Percentiles rank a stretch among this genome's conserved stretches.
Evolutionary conservation across 2,329 filamentous ascomycete species (phyloP).

Genomic region (Pyrenophora teres): DNA sequence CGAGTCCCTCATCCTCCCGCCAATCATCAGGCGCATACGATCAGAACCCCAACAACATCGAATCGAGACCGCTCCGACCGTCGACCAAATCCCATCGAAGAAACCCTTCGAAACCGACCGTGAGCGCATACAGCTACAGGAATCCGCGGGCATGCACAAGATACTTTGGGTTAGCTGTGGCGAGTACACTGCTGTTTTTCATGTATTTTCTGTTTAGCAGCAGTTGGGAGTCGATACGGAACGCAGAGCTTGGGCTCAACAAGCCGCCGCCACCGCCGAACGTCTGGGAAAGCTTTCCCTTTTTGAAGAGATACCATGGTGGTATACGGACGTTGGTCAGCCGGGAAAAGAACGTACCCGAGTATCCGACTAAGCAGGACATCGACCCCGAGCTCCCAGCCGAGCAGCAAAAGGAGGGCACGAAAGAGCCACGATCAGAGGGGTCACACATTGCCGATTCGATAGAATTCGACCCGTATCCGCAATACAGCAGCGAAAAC

Average conservation of each 20-base stretch:
- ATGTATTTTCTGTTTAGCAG: constrained; percentile 75
- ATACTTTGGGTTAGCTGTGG: constrained; percentile 75
- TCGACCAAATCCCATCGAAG: constrained; percentile 20
- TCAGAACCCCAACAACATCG: constrained; percentile 38
- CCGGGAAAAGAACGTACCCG: constrained; percentile 69
- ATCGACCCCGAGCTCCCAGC: constrained; percentile 46
- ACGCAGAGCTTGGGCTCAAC: constrained; percentile 61
- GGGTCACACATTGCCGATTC: constrained; percentile 35
- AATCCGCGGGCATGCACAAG: constrained; percentile 75
- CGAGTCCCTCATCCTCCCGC: constrained; percentile 60
- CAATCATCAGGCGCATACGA: constrained; percentile 43
- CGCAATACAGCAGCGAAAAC: constrained; percentile 62
- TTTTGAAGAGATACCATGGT: constrained; percentile 87
- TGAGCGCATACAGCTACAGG: constrained; percentile 58
- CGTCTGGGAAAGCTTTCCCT: constrained; percentile 84
- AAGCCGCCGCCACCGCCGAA: constrained; percentile 68
- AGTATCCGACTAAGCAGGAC: constrained; percentile 74
- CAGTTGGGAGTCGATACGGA: constrained; percentile 71
- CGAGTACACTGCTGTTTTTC: constrained; percentile 73
- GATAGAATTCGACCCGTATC: constrained; percentile 69
- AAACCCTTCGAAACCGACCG: constrained; percentile 31
- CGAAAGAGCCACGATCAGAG: constrained; percentile 40
- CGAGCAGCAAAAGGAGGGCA: constrained; percentile 25
- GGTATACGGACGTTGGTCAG: constrained; percentile 75
- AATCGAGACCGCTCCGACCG: constrained; percentile 25